Evolutionary conservation across 2,329 filamentous ascomycete genomes (phyloP), one percentile per base, ranked within the genome.

Genomic region (Rutstroemia sp.): DNA sequence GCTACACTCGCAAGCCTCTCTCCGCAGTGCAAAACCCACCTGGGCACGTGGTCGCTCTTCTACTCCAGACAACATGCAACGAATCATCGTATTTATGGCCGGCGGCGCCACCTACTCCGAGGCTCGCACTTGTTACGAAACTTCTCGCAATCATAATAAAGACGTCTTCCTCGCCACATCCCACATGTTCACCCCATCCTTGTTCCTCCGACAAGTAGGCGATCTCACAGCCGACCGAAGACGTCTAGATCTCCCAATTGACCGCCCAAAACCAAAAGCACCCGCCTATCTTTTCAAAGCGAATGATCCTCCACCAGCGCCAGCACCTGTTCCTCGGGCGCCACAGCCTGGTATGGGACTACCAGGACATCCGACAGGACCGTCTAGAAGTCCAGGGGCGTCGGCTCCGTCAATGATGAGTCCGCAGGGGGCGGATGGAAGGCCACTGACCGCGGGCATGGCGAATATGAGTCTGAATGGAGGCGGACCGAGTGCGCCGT

Each of bases 71-170:
- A 95, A 92, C 62, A 83, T 87, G 53, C 94, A 99, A 70, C 85
- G 94, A 52, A 80, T 97, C 54, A 88, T 99, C 58, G 86, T 97
- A 16, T 97, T 96, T 70, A 87, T 97, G 80, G 94, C 92, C 1
- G 94, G 94, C 49, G 94, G 94, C 46, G 94, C 94, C 19, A 97
- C 94, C 0, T 96, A 92, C 70, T 91, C 90, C 5, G 94, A 99
- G 73, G 81, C 89, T 34, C 84, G 94, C 27, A 81, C 85, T 12
- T 99, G 94, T 73, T 97, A 97, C 70, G 90, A 96, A 66, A 76
- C 92, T 25, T 87, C 89, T 2, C 80, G 85, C 52, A 76, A 83
- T 50, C 83, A 83, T 48, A 83, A 82, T 52, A 83, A 87, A 62
- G 94, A 99, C 65, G 76, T 97, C n/a, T 89, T 95, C 69, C 81